Percentiles rank a stretch among this genome's conserved stretches.
Conservation (phyloP, 108 stramenopile species). For the Stephanodiscus minutulus region DNA sequence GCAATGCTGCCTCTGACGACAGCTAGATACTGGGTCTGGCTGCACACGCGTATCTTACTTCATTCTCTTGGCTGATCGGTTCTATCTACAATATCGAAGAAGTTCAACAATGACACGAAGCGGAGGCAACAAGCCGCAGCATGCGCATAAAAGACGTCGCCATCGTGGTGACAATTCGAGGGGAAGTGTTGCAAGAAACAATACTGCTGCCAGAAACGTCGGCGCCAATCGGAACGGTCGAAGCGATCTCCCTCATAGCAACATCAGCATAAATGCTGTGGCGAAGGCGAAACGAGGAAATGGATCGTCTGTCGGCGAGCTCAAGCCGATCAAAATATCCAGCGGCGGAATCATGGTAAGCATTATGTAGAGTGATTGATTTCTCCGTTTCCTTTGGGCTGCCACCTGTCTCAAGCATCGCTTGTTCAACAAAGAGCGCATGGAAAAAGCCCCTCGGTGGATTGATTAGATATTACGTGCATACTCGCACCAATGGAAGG, state of each 20-base stretch:
- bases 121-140: neutral
- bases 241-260: neutral
- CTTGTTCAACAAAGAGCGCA: neutral
- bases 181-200: constrained; percentile 5
- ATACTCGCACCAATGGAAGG: neutral
- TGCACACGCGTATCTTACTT: too few species aligned
- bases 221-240: neutral
- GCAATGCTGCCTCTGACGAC: too few species aligned
- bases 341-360: constrained; percentile 9
- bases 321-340: constrained; percentile 9
- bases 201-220: neutral
- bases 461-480: constrained; percentile 33
- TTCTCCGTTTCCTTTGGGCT: too few species aligned
- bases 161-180: neutral
- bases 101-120: neutral
- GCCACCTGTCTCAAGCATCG: neutral
- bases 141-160: neutral
- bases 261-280: neutral
- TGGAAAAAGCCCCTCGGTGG: constrained; percentile 36
- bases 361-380: neutral
- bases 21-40: too few species aligned
- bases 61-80: too few species aligned
- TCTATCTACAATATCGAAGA: too few species aligned
- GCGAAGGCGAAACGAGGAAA: neutral
- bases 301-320: neutral